phyloP scores from a whole-genome alignment of 2,329 filamentous ascomycete species.

The Phoma herbarum region DNA sequence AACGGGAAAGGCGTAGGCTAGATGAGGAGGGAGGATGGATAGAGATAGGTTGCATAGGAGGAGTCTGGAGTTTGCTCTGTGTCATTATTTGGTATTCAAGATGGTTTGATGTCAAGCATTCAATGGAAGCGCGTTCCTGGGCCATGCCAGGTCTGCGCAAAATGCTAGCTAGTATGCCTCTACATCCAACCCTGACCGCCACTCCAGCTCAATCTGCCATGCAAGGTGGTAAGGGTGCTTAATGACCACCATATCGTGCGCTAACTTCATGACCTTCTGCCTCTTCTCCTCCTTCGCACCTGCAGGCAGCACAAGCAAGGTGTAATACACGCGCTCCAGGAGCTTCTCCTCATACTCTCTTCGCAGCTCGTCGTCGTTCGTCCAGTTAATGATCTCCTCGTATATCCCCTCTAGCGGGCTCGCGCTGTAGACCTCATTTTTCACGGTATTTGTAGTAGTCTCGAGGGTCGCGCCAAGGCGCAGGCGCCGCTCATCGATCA shows the following conservation, averaged over 20 bases:
- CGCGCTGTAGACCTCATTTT: constrained; percentile 78
- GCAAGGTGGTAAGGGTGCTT: constrained; percentile 89
- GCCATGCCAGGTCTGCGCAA: neutral
- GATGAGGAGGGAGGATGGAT: constrained; percentile 13
- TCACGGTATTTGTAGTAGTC: constrained; percentile 87
- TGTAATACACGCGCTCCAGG: constrained; percentile 80
- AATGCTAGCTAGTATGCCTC: constrained; percentile 37
- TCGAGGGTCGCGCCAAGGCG: constrained; percentile 83
- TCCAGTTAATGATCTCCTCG: constrained; percentile 87
- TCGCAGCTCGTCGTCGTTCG: constrained; percentile 82
- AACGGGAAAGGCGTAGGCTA: constrained; percentile 22
- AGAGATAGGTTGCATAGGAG: neutral
- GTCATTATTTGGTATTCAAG: neutral
- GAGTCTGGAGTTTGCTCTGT: constrained; percentile 26
- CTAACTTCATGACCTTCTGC: constrained; percentile 76
- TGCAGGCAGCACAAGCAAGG: constrained; percentile 71
- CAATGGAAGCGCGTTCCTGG: neutral
- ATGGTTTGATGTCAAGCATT: neutral
- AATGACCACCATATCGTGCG: constrained; percentile 94
- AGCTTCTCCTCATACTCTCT: constrained; percentile 91
- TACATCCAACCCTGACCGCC: constrained; percentile 66
- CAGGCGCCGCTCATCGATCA: constrained; percentile 89
- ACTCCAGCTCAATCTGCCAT: constrained; percentile 91
- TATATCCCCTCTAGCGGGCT: constrained; percentile 86
- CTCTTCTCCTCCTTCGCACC: constrained; percentile 76